Base-by-base conservation (phyloP, 305 asterid species). In the Solanum aculeatissimum region DNA sequence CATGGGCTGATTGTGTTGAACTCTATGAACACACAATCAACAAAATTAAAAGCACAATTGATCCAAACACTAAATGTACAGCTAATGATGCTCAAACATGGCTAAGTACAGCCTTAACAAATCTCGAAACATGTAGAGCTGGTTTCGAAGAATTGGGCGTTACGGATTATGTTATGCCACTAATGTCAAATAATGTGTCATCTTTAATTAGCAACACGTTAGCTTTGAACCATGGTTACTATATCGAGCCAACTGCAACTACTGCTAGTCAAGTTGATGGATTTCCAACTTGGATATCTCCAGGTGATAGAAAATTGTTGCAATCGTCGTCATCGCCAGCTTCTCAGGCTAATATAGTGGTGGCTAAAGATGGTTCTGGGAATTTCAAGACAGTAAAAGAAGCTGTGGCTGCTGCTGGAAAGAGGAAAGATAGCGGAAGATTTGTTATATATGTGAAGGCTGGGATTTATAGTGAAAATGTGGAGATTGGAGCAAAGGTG, bases 351-450 rank as follows among this genome's bases (percentile, higher is more conserved):
- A 84, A 93, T 74, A 78, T 89, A 23, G 98, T 95, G 89, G 99
- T 96, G 87, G 98, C 98, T 0, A 88, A 91, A 72, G 98, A 92
- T 9, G 99, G 98, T 7, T 90, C 99, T 0, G 97, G 98, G 1
- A 86, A 92, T 62, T 92, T 82, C 66, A 92, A n/a, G 88, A 96
- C 96, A 2, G 91, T 96, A 70, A 49, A 58, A 1, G 96, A 80
- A 19, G 98, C 99, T 0, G 66, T 95, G 0, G 88, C 87, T 29
- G 96, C 97, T 11, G 96, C 97, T 0, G 87, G 90, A 0, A 88
- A 85, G 65, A 68, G 91, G 65, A 29, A 91, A 4, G 96, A 94
- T 1, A 89, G 84, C 23, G 93, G 89, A 19, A 91, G 98, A 86
- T 93, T 62, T 16, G 96, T 96, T 86, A 95, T 96, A 29, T 68